Percentiles rank a stretch among this genome's conserved stretches.
phyloP scores from a whole-genome alignment of 75 land plant species.

The Isoetes taiwanensis region DNA sequence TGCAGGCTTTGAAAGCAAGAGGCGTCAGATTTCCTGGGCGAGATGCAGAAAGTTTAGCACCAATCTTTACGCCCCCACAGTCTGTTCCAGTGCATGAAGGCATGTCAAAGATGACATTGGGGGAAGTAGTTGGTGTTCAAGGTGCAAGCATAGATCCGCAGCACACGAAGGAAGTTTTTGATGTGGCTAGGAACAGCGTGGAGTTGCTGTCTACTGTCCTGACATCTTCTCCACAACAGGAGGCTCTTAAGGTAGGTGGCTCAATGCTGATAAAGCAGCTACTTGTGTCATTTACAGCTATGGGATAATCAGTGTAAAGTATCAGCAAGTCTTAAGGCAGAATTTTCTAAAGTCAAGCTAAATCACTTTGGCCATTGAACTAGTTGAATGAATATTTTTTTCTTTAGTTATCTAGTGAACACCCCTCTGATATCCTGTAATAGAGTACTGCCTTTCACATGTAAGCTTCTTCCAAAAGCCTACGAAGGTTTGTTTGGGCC shows the following conservation, averaged over 20 bases:
- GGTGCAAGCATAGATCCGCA: slow-evolving; percentile 20
- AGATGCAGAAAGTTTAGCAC: slow-evolving; percentile 82
- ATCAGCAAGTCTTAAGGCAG: no score
- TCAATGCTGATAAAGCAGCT: no score
- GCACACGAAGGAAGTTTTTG: slow-evolving; percentile 67
- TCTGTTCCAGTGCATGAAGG: slow-evolving; percentile 30
- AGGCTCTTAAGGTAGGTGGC: slow-evolving; percentile 63
- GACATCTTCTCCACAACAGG: slow-evolving; percentile 90
- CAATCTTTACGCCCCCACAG: slow-evolving; percentile 86
- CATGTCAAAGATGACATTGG: slow-evolving; percentile 10
- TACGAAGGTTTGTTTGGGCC: no score
- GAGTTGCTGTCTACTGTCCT: slow-evolving; percentile 86
- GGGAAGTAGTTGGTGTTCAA: slow-evolving; percentile 27
- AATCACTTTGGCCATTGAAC: no score
- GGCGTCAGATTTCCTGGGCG: slow-evolving; percentile 89
- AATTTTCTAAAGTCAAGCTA: no score
- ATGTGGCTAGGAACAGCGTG: slow-evolving; percentile 74
- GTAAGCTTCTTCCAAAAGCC: no score
- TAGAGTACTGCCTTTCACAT: no score
- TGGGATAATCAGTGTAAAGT: no score
- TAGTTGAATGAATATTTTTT: no score
- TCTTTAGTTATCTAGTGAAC: no score
- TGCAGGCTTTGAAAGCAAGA: slow-evolving; percentile 79
- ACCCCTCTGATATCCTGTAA: no score
- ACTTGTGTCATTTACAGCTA: no score